Percentiles rank a stretch among this genome's conserved stretches.
Evolutionary conservation across 2,329 filamentous ascomycete species (phyloP).

Genomic region (Pestalotiopsis sp.): DNA sequence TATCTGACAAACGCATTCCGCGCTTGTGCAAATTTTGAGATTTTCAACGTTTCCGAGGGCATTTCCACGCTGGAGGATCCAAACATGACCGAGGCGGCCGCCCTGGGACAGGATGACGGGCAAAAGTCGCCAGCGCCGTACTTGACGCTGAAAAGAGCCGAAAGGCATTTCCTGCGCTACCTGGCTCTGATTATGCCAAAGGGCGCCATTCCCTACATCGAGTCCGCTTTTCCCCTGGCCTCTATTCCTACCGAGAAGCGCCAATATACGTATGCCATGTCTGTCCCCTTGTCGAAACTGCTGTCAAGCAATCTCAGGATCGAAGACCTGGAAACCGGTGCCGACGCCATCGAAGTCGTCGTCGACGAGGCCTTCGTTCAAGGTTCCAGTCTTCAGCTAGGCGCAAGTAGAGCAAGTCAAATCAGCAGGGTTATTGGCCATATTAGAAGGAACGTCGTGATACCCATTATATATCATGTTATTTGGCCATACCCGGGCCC

Average conservation of each 20-base stretch:
- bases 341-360: constrained; percentile 67
- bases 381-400: constrained; percentile 15
- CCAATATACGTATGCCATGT: constrained; percentile 68
- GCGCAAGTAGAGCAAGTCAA: constrained; percentile 41
- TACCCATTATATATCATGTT: constrained; percentile 60
- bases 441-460: constrained; percentile 64
- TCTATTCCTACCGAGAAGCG: constrained; percentile 61
- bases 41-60: constrained; percentile 72
- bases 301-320: constrained; percentile 58
- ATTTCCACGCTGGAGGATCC: constrained; percentile 29
- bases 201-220: constrained; percentile 58
- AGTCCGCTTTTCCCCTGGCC: constrained; percentile 68
- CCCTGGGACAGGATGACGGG: constrained; percentile 32
- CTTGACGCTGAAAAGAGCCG: constrained; percentile 67
- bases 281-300: constrained; percentile 61
- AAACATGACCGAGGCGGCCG: constrained; percentile 21
- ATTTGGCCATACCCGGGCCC: constrained; percentile 33
- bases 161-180: constrained; percentile 72
- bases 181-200: constrained; percentile 61
- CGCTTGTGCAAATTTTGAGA: constrained; percentile 73
- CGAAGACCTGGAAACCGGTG: constrained; percentile 66
- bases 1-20: constrained; percentile 62
- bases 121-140: constrained; percentile 57
- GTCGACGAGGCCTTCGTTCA: constrained; percentile 42
- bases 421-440: constrained; percentile 62